Percentiles rank a stretch among this genome's conserved stretches.
Conservation (phyloP, 2,329 filamentous ascomycete species). For the Fusarium pseudograminearum region DNA sequence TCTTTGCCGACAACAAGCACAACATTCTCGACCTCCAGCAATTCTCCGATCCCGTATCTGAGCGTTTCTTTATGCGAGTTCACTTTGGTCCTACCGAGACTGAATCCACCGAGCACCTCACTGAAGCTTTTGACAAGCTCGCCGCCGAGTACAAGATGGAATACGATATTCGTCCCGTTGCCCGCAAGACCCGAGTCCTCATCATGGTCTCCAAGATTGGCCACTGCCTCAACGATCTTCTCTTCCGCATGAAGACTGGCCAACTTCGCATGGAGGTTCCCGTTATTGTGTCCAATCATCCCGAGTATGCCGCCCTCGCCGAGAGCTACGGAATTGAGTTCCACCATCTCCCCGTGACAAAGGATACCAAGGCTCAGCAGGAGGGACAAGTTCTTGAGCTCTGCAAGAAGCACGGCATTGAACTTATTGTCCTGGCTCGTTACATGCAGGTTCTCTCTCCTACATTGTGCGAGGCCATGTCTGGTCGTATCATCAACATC, state of each 20-base stretch:
- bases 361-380: slow-evolving; percentile 81
- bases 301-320: slow-evolving; percentile 77
- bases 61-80: slow-evolving; percentile 89
- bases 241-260: slow-evolving; percentile 81
- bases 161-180: slow-evolving; percentile 76
- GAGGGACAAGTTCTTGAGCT: slow-evolving; percentile 78
- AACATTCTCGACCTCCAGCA: slow-evolving; percentile 89
- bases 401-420: slow-evolving; percentile 75
- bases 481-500: slow-evolving; percentile 90
- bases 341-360: slow-evolving; percentile 82
- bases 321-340: slow-evolving; percentile 82
- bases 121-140: slow-evolving; percentile 68
- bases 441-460: slow-evolving; percentile 91
- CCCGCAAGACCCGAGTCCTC: slow-evolving; percentile 78
- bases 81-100: slow-evolving; percentile 75
- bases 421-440: slow-evolving; percentile 83
- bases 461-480: slow-evolving; percentile 80
- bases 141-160: slow-evolving; percentile 74
- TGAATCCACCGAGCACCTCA: slow-evolving; percentile 63
- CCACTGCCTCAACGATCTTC: slow-evolving; percentile 85
- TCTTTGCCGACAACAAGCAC: slow-evolving; percentile 78
- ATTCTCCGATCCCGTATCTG: slow-evolving; percentile 79
- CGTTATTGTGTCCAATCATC: slow-evolving; percentile 84
- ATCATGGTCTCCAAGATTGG: slow-evolving; percentile 94
- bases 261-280: slow-evolving; percentile 82